These are phyloP conservation scores for Pseudomonodictys pantanalensis DNA, from an alignment of 495 filamentous ascomycete genomes.

Conservation along the genomic window DNA sequence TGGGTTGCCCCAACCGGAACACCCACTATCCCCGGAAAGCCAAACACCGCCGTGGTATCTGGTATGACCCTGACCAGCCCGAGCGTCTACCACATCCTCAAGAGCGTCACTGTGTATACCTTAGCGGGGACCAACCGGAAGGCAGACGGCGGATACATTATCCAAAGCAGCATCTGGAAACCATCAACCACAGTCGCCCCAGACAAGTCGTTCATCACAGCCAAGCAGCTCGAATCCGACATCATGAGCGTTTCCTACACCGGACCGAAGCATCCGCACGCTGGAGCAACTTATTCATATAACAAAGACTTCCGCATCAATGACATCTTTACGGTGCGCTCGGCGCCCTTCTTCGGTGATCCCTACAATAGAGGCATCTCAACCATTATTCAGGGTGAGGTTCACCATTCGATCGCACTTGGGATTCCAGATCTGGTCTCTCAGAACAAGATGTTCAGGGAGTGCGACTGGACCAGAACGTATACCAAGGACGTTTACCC, in stretches of 20 bases:
- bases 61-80: slow-evolving; percentile 15
- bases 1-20: slow-evolving; percentile 7
- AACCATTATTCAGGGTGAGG: slow-evolving; percentile 5
- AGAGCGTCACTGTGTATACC: slow-evolving; percentile 12
- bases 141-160: slow-evolving; percentile 3
- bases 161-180: slow-evolving; percentile 7
- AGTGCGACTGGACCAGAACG: slow-evolving; percentile 11
- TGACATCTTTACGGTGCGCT: slow-evolving; percentile 13
- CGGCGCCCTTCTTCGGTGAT: slow-evolving; percentile 5
- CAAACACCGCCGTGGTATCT: slow-evolving; percentile 17
- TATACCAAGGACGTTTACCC: slow-evolving; percentile 7
- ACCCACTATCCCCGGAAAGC: slow-evolving; percentile 11
- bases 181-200: slow-evolving; percentile 13
- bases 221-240: slow-evolving; percentile 9
- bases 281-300: slow-evolving; percentile 1
- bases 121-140: slow-evolving; percentile 9
- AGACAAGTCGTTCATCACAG: slow-evolving; percentile 5
- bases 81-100: slow-evolving; percentile 15
- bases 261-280: slow-evolving; percentile 8
- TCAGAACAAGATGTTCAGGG: slow-evolving; percentile 8
- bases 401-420: slow-evolving; percentile 3
- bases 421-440: background rate
- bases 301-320: slow-evolving; percentile 11
- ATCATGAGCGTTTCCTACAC: slow-evolving; percentile 4
- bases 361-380: background rate